phyloP scores from a whole-genome alignment of 352 stramenopile species.

The Phytophthora macrochlamydospora region DNA sequence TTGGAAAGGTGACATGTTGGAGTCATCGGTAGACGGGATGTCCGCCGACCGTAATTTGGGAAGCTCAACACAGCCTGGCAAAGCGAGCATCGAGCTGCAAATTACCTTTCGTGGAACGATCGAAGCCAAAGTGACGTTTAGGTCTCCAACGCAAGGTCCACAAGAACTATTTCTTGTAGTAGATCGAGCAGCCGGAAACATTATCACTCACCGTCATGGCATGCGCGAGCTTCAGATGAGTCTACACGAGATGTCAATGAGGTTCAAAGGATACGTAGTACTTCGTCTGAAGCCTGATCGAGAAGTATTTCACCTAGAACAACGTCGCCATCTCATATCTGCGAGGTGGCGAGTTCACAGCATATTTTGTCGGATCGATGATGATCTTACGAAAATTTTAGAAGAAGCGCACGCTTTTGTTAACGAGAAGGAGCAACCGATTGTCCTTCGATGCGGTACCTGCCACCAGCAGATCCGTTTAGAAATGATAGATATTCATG shows the following conservation, averaged over 20 bases:
- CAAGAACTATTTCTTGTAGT: constrained; percentile 42
- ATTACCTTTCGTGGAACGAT: constrained; percentile 57
- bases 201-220: constrained; percentile 52
- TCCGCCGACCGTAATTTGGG: constrained; percentile 7
- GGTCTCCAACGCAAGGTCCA: constrained; percentile 38
- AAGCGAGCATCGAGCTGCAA: constrained; percentile 55
- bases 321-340: constrained; percentile 38
- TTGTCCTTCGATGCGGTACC: constrained; percentile 61
- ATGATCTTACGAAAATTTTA: constrained; percentile 50
- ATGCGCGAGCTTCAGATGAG: constrained; percentile 57
- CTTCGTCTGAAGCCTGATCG: constrained; percentile 60
- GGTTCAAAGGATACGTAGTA: constrained; percentile 53
- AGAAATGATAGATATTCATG: constrained; percentile 58
- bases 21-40: constrained; percentile 22
- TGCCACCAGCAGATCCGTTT: constrained; percentile 65
- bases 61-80: background rate
- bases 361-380: constrained; percentile 46
- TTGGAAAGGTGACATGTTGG: constrained; percentile 11
- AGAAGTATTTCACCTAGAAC: constrained; percentile 55
- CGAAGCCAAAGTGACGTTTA: constrained; percentile 48
- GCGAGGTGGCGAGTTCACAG: constrained; percentile 62
- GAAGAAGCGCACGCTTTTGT: constrained; percentile 59
- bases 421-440: constrained; percentile 57
- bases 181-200: constrained; percentile 50
- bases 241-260: constrained; percentile 46